Evolutionary conservation across 169 alveolate genomes (phyloP), one percentile per base, ranked within the genome.

Genomic region (Plasmodium ovale): DNA sequence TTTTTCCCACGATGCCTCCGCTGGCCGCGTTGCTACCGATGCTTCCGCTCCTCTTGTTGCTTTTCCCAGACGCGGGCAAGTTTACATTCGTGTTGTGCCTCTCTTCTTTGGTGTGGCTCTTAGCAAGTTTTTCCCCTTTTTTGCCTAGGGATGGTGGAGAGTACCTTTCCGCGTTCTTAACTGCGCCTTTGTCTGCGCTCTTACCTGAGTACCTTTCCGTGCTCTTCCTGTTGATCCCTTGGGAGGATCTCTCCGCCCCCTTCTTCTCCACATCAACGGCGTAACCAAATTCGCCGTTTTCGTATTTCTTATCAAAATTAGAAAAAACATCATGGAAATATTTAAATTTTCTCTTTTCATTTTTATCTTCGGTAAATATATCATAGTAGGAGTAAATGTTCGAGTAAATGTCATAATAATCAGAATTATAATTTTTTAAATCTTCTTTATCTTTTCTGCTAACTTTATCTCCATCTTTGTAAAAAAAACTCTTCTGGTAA

Each of bases 351-450:
- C 58, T 82, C 49, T 65, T 65, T 47, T 67, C 90, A 51, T 49
- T 82, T 82, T 82, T 65, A 51, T 67, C 90, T 65, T 82, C 90
- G 5, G 90, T 82, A 65, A 82, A 82, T 65, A 82, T 82, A 51
- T 82, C 82, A 82, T 82, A 82, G n/a, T 82, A 82, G 0, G 84
- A 64, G 19, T 82, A 82, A 31, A 82, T 82, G 39, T 82, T 82
- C 12, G 90, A 82, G 42, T 82, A 82, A 31, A 82, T 82, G n/a
- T 82, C 90, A 56, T 82, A 82, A 35, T 82, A 82, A 58, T 59
- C 90, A 27, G 90, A 65, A 58, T 82, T 82, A 33, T 67, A 49
- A 65, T 82, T 82, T 82, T 82, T 82, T 35, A 35, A 39, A 65
- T 82, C 65, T 27, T 27, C 84, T 65, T 82, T 82, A 82, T 65